Evolutionary conservation across 495 filamentous ascomycete species (phyloP).

Genomic region (Talaromyces stipitatus): DNA sequence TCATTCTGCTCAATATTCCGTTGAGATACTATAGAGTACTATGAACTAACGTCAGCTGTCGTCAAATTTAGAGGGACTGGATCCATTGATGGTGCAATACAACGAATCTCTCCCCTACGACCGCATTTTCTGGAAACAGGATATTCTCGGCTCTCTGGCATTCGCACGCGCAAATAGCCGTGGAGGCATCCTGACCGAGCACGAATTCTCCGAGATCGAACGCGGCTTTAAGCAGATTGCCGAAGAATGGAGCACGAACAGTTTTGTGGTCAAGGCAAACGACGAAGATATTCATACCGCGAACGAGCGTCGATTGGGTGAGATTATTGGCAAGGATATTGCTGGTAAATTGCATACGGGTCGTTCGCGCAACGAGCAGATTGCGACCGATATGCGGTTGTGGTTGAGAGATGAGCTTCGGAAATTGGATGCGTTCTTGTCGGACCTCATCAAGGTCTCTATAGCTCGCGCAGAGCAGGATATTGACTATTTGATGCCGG

Average conservation of each 20-base stretch:
- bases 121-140: constrained; percentile 71
- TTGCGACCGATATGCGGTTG: constrained; percentile 87
- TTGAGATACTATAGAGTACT: no score
- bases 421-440: constrained; percentile 60
- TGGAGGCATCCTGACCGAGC: constrained; percentile 60
- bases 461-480: constrained; percentile 70
- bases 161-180: constrained; percentile 82
- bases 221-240: constrained; percentile 61
- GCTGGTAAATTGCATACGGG: constrained; percentile 93
- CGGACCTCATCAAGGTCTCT: constrained; percentile 63
- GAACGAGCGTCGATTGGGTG: constrained; percentile 83
- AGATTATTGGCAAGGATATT: constrained; percentile 80
- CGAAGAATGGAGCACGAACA: constrained; percentile 61
- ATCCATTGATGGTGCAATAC: constrained; percentile 84
- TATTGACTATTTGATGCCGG: constrained; percentile 55
- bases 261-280: constrained; percentile 37
- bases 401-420: constrained; percentile 79
- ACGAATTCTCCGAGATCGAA: constrained; percentile 73
- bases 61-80: constrained; percentile 53
- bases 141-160: constrained; percentile 74
- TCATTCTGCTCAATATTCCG: constrained; percentile 5
- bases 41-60: constrained; percentile 3
- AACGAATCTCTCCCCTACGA: constrained; percentile 85
- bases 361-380: constrained; percentile 86
- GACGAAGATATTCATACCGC: constrained; percentile 79